A percentile compares a stretch with the other conserved stretches of the same genome.
Conservation (phyloP, 2,329 filamentous ascomycete species). For the Amesomyces nigricolor region DNA sequence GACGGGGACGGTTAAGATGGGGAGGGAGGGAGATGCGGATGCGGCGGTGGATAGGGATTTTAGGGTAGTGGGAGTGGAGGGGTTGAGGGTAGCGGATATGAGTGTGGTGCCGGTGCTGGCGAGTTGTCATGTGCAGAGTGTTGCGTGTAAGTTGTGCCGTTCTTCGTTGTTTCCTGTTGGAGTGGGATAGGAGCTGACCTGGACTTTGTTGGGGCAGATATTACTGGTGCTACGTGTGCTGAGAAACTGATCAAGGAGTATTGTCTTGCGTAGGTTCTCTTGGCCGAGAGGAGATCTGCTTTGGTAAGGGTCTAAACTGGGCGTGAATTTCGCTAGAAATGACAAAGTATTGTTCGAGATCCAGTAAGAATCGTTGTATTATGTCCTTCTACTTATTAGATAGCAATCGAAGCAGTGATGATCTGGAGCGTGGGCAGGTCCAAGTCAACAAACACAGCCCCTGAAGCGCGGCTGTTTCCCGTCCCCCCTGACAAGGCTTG, state of each 20-base stretch:
- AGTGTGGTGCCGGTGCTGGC: slow-evolving; percentile 46
- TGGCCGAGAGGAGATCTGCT: too few relatives aligned
- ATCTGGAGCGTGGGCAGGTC: too few relatives aligned
- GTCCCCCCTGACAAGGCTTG: too few relatives aligned
- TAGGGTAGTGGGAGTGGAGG: slow-evolving; percentile 41
- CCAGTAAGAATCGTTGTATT: too few relatives aligned
- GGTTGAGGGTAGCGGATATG: slow-evolving; percentile 47
- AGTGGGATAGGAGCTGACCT: neutral
- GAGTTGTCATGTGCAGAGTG: slow-evolving; percentile 47
- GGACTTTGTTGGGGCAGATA: slow-evolving; percentile 26
- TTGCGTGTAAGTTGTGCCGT: slow-evolving; percentile 35
- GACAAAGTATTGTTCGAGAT: too few relatives aligned
- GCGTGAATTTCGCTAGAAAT: too few relatives aligned
- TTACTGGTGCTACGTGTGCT: slow-evolving; percentile 46
- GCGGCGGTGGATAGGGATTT: slow-evolving; percentile 47
- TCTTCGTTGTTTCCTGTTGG: neutral
- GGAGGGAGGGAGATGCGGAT: slow-evolving; percentile 36
- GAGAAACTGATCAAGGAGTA: slow-evolving; percentile 37
- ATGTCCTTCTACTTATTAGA: too few relatives aligned
- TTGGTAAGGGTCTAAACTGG: too few relatives aligned
- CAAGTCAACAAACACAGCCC: too few relatives aligned
- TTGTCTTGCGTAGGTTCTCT: neutral
- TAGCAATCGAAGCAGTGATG: too few relatives aligned
- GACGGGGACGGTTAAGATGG: slow-evolving; percentile 55
- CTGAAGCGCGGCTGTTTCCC: too few relatives aligned